Evolutionary conservation across 2,329 filamentous ascomycete species (phyloP), one percentile per base, ranked within the genome.

Genomic region (Sphaerostilbella broomeana): DNA sequence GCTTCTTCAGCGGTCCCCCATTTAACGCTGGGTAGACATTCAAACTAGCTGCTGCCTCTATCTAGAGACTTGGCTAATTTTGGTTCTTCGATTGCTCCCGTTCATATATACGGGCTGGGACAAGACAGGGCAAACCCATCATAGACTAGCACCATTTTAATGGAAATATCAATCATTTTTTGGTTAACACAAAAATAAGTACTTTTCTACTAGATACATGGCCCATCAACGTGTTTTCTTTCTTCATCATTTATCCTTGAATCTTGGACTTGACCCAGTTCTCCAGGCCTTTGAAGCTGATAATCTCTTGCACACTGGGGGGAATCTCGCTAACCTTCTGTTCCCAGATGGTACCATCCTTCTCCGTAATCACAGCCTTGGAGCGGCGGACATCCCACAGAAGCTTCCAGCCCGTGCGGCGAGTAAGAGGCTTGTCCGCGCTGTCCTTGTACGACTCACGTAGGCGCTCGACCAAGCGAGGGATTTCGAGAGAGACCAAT

Each of bases 271-370:
- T 83, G 8, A 92, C 84, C 87, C 86, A 94, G 47, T 79, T 81
- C 69, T 89, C 85, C 44, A 94, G 56, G 0, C 87, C 87, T 3
- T 86, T 86, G 35, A 72, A 62, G 1, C 84, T 82, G 52, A 90
- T 86, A 41, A 90, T 88, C 54, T 85, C 84, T 60, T 95, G 88
- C 40, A 95, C 84, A 55, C 90, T 94, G 0, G 84, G 78, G 11
- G 86, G 84, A 46, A 94, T 58, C 67, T 92, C 84, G 6, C 85
- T 85, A 1, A 94, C 86, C 63, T 83, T 86, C 57, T 92, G 76
- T 35, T 70, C 81, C 87, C 86, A 95, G 25, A 64, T 75, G 40
- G 70, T 57, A 1, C 84, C 84, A 31, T 70, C 70, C 39, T 77
- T 80, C 64, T 94, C 85, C 15, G 75, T 75, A 1, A 94, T 72